Conservation (phyloP, 192 early-diverging fungal genomes). For the Podila epigama region DNA sequence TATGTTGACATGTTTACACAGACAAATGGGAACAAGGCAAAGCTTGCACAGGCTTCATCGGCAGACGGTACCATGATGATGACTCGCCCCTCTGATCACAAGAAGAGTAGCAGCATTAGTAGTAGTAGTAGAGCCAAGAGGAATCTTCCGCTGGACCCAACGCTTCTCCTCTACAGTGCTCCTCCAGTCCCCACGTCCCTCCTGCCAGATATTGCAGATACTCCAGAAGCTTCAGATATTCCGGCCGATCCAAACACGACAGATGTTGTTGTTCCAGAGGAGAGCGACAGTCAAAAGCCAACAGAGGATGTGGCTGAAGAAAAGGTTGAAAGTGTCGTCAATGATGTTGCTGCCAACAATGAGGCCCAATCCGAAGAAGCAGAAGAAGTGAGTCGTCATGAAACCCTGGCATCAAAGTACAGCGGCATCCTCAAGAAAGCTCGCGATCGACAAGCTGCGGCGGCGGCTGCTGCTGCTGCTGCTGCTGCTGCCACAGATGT, state of each 20-base stretch:
- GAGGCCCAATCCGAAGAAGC: too few relatives aligned
- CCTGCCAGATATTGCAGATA: slow-evolving; percentile 2
- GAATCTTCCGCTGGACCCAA: background rate
- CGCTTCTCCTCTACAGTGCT: slow-evolving; percentile 8
- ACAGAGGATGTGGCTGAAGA: background rate
- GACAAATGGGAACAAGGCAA: background rate
- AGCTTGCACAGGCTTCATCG: background rate
- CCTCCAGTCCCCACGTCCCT: slow-evolving; percentile 12
- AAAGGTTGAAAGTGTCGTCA: background rate
- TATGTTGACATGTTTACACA: slow-evolving; percentile 3
- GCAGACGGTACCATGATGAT: slow-evolving; percentile 4
- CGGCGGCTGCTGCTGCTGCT: background rate
- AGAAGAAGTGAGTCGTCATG: too few relatives aligned
- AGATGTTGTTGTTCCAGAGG: background rate
- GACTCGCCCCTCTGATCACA: background rate
- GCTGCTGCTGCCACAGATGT: background rate
- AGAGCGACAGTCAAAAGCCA: background rate
- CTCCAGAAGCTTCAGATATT: background rate
- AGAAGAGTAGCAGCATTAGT: too few relatives aligned
- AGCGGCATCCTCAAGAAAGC: slow-evolving; percentile 9
- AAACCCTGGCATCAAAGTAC: slow-evolving; percentile 2
- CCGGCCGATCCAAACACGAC: background rate
- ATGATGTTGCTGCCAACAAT: background rate
- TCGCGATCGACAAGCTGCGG: slow-evolving; percentile 22
- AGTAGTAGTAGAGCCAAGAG: background rate